Conservation (phyloP, 164 flowering plant genomes). For the Annona cherimola region DNA sequence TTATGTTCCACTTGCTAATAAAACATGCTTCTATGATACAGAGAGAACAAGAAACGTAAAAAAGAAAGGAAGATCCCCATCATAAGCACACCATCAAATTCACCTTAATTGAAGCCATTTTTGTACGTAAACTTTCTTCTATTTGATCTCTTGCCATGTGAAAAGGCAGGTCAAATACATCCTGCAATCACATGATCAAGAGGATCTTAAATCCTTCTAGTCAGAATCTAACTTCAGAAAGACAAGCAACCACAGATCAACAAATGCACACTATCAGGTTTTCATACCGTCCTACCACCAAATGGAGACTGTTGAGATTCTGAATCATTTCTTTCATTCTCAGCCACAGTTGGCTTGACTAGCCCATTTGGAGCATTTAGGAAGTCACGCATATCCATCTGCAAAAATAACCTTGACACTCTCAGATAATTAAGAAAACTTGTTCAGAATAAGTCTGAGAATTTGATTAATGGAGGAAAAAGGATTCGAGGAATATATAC, state of each 20-base stretch:
- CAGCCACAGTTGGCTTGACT: slow-evolving; percentile 52
- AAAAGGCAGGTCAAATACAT: slow-evolving; percentile 93
- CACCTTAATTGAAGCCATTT: slow-evolving; percentile 96
- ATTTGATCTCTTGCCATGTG: slow-evolving; percentile 97
- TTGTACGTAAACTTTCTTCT: slow-evolving; percentile 84
- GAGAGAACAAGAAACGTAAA: neutral
- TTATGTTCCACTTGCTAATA: neutral
- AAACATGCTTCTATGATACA: neutral
- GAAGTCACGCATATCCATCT: slow-evolving; percentile 95
- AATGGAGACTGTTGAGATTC: slow-evolving; percentile 76
- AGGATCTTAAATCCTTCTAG: neutral
- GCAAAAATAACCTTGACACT: slow-evolving; percentile 9
- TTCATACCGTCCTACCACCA: slow-evolving; percentile 85
- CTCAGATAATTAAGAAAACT: neutral
- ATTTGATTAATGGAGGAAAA: neutral
- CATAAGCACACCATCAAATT: neutral
- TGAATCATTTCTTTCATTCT: slow-evolving; percentile 46
- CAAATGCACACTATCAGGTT: slow-evolving; percentile 6
- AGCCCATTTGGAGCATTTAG: slow-evolving; percentile 87
- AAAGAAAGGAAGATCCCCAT: neutral
- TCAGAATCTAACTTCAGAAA: neutral
- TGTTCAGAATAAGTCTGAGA: neutral
- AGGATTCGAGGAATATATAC: neutral
- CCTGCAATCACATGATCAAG: slow-evolving; percentile 40
- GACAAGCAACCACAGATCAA: slow-evolving; percentile 1